Conservation (phyloP, 345 rosid species). For the Boechera divaricarpa region DNA sequence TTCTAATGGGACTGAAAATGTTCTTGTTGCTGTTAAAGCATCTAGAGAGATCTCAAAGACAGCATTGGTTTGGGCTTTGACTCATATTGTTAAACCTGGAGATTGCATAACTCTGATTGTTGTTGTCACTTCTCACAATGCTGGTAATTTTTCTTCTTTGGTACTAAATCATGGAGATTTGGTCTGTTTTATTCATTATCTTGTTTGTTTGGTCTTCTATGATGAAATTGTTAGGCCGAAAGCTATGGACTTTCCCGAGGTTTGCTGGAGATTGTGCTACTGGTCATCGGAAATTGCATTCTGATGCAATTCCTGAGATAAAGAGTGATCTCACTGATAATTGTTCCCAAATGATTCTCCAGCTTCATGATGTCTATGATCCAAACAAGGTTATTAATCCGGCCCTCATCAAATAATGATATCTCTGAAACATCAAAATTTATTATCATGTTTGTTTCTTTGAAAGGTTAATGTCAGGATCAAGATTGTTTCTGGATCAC, state of each 20-base stretch:
- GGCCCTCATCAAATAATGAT: background rate
- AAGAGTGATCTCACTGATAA: constrained; percentile 82
- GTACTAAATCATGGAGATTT: constrained; percentile 12
- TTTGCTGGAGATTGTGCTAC: constrained; percentile 97
- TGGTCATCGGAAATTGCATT: constrained; percentile 69
- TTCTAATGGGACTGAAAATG: constrained; percentile 68
- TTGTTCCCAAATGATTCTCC: constrained; percentile 99
- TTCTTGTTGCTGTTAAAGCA: constrained; percentile 94
- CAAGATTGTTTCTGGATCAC: constrained; percentile 89
- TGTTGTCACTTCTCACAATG: constrained; percentile 73
- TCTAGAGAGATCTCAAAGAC: constrained; percentile 92
- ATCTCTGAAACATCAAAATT: background rate
- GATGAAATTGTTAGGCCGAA: constrained; percentile 60
- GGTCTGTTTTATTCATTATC: constrained; percentile 2
- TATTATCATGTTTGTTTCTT: constrained; percentile 8
- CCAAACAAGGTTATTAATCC: constrained; percentile 69
- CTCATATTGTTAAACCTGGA: constrained; percentile 96
- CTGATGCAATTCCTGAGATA: constrained; percentile 79
- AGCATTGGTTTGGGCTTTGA: constrained; percentile 97
- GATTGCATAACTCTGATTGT: constrained; percentile 91
- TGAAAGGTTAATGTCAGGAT: constrained; percentile 85
- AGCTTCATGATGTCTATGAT: constrained; percentile 95
- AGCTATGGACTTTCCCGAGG: constrained; percentile 91
- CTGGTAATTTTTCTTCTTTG: constrained; percentile 55
- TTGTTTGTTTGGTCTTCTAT: background rate